A percentile compares a stretch with the other conserved stretches of the same genome.
These are phyloP conservation scores for Elsinoe batatas DNA, from an alignment of 2,329 filamentous ascomycete species.

Conservation along the genomic window DNA sequence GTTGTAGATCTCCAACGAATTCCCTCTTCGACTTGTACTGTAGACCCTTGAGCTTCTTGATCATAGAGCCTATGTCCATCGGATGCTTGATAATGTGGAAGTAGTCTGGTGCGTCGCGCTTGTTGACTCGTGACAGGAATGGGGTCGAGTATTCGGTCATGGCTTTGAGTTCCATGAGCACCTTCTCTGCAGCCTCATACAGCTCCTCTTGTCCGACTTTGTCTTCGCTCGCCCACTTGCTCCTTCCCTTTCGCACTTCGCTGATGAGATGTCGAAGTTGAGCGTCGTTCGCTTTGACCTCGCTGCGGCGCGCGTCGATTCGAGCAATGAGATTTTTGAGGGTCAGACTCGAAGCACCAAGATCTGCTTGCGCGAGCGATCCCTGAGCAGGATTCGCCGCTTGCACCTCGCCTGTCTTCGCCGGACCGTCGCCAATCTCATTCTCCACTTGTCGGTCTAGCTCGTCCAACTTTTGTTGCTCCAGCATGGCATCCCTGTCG, in stretches of 20 bases:
- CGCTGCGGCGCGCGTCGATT: conserved; percentile 84
- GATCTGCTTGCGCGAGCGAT: conserved; percentile 82
- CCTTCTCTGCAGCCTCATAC: conserved; percentile 94
- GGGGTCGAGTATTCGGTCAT: conserved; percentile 97
- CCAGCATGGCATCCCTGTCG: conserved; percentile 90
- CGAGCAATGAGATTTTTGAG: conserved; percentile 93
- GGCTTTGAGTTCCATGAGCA: conserved; percentile 91
- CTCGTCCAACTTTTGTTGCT: conserved; percentile 93
- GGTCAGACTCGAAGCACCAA: conserved; percentile 90
- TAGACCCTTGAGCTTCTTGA: conserved; percentile 78
- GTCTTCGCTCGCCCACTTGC: conserved; percentile 98
- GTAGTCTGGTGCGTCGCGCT: conserved; percentile 93
- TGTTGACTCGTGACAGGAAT: conserved; percentile 89
- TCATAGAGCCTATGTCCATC: conserved; percentile 97
- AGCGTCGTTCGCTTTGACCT: conserved; percentile 84
- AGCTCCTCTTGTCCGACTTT: conserved; percentile 95
- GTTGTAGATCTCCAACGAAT: conserved; percentile 83
- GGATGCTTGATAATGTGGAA: conserved; percentile 88
- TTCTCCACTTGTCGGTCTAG: conserved; percentile 93
- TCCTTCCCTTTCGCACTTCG: conserved; percentile 93
- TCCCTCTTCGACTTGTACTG: conserved; percentile 65
- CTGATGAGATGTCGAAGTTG: conserved; percentile 90
- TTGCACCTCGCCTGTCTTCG: conserved; percentile 43
- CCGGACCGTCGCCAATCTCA: conserved; percentile 56
- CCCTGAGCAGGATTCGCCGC: conserved; percentile 52